A percentile compares a stretch with the other conserved stretches of the same genome.
These are phyloP conservation scores for Fusarium pseudocircinatum DNA, from an alignment of 2,329 filamentous ascomycete genomes.

Conservation along the genomic window DNA sequence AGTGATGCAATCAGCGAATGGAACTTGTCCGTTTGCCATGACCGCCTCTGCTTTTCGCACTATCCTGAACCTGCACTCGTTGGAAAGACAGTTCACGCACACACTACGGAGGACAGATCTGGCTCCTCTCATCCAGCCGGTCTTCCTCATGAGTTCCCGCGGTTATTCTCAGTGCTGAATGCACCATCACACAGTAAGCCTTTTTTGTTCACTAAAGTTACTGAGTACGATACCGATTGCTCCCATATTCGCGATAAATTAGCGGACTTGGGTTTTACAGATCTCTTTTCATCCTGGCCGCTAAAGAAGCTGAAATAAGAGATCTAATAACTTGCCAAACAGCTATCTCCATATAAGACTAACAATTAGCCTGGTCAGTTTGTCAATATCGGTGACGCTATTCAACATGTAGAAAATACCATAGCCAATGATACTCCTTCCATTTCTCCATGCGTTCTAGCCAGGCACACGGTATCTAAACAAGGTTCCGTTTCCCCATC, in stretches of 20 bases:
- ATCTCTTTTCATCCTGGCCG: neutral
- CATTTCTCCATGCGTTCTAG: conserved; percentile 24
- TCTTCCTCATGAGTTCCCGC: conserved; percentile 27
- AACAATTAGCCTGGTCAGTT: neutral
- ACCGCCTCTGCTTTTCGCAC: neutral
- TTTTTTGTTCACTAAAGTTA: neutral
- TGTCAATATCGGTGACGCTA: neutral
- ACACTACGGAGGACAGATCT: conserved; percentile 1
- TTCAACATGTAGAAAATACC: neutral
- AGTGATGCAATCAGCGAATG: conserved; percentile 19
- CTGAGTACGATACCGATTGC: neutral
- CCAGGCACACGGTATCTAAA: conserved; percentile 10
- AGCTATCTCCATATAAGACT: neutral
- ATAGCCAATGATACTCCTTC: neutral
- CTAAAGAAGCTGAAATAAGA: neutral
- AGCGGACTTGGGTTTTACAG: neutral
- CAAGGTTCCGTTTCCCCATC: conserved; percentile 38
- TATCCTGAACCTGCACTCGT: neutral
- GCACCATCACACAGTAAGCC: neutral
- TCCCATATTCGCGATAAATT: neutral
- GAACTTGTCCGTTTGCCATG: conserved; percentile 21
- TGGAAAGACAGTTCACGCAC: neutral
- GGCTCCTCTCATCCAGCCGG: conserved; percentile 32
- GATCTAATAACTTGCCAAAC: neutral
- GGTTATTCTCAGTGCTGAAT: conserved; percentile 29